Base-by-base conservation (phyloP, 1,139 yeast species). In the Groenewaldozyma auringiensis region DNA sequence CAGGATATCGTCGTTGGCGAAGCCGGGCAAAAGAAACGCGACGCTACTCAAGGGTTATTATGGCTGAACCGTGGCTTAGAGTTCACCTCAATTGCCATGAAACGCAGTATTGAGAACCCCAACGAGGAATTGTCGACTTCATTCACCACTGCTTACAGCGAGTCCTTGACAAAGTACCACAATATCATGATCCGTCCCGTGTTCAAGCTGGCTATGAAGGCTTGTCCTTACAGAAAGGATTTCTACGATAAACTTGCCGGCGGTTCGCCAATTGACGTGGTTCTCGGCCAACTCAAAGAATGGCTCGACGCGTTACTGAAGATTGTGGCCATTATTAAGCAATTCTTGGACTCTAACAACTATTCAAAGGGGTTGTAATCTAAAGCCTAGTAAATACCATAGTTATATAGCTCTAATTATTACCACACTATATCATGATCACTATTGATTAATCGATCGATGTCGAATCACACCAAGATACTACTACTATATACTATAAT, bases 121-220 rank as follows among this genome's bases (percentile, higher is more conserved):
- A 78, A 81, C 47, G 69, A 71, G 47, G 96, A 87, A 67, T 72
- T 87, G 63, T 71, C 83, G 47, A 77, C 73, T 59, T 79, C 95
- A 16, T 87, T 87, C 72, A 84, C 92, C 46, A 84, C 81, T 57
- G 85, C 95, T 21, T 87, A 87, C 70, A 62, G 73, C 52, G 82
- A 81, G 66, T 87, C 96, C 2, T 75, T 87, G 63, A 75, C 84
- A 48, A 80, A 87, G 65, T 80, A 79, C 67, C 96, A 87, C 68
- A 81, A 83, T 48, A 78, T 87, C 74, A 70, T 87, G 60, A 74
- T 87, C 53, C 83, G 83, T 62, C 95, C 95, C 22, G 78, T 87
- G 49, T 88, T 87, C 75, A 85, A 84, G 73, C 74, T 88, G 62
- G 96, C 96, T 47, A 87, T 87, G 96, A 85, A 85, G 66, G 94